These are phyloP conservation scores for Barnettozyma hawaiiensis DNA, from an alignment of 1,139 yeast species.

Conservation along the genomic window DNA sequence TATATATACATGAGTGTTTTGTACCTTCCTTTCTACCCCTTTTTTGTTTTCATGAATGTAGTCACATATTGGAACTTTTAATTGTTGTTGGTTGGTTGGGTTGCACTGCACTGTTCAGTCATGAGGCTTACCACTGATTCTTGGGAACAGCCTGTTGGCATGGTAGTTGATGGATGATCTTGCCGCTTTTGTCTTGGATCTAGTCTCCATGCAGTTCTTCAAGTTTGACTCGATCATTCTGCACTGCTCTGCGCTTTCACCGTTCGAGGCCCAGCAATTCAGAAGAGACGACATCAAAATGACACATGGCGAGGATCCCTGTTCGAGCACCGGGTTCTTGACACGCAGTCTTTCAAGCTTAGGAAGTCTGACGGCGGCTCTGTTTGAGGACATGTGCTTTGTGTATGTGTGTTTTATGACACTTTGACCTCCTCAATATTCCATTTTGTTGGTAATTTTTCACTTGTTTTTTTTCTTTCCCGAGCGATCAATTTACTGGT, in stretches of 20 bases:
- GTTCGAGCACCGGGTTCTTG: slow-evolving; percentile 54
- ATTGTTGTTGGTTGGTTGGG: not conserved
- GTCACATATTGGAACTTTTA: not conserved
- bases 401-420: not conserved
- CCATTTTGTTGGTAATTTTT: not conserved
- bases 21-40: slow-evolving; percentile 4
- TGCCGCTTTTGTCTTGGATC: slow-evolving; percentile 36
- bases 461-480: slow-evolving; percentile 5
- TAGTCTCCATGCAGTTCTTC: slow-evolving; percentile 47
- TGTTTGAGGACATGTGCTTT: slow-evolving; percentile 26
- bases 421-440: too few relatives aligned
- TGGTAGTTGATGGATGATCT: slow-evolving; percentile 72
- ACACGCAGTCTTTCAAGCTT: slow-evolving; percentile 73
- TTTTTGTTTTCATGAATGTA: slow-evolving; percentile 1
- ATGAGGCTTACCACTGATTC: slow-evolving; percentile 68
- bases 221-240: slow-evolving; percentile 52
- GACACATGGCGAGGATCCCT: slow-evolving; percentile 63
- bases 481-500: not conserved
- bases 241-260: slow-evolving; percentile 73
- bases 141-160: slow-evolving; percentile 74
- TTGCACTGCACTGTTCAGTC: slow-evolving; percentile 46
- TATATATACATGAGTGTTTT: slow-evolving; percentile 6
- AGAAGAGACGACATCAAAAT: slow-evolving; percentile 80
- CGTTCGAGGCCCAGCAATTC: slow-evolving; percentile 96
- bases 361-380: slow-evolving; percentile 46